A percentile compares a stretch with the other conserved stretches of the same genome.
Evolutionary conservation across 805 yeast species (phyloP).

Genomic region (Kodamaea nitidulidarum): DNA sequence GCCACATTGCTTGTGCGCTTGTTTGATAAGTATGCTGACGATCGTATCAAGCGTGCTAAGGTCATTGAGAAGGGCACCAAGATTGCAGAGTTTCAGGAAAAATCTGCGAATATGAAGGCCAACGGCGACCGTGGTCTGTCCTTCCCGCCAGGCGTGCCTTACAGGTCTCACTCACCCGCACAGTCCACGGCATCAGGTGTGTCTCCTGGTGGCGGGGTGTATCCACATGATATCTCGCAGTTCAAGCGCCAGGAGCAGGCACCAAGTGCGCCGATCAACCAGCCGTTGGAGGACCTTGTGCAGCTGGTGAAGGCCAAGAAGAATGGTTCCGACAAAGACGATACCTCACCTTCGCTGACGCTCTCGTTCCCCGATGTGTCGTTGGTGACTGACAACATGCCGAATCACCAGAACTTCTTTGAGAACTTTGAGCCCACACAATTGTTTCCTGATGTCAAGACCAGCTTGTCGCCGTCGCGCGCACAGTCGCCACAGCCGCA

Average conservation of each 20-base stretch:
- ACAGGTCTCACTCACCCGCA: constrained; percentile 10
- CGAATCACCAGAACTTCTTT: constrained; percentile 42
- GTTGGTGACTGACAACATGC: constrained; percentile 49
- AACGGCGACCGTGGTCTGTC: constrained; percentile 12
- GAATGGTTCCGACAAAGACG: constrained; percentile 12
- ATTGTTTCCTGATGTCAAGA: constrained; percentile 44
- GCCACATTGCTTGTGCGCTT: constrained; percentile 34
- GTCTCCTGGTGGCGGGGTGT: constrained; percentile 26
- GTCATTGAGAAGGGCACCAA: constrained; percentile 37
- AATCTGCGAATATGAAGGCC: constrained; percentile 22
- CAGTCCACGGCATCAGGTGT: constrained; percentile 21
- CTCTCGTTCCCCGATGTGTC: constrained; percentile 50
- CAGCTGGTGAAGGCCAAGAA: constrained; percentile 25
- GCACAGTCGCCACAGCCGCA: constrained; percentile 29
- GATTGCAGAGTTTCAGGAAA: constrained; percentile 37
- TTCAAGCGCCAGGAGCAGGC: constrained; percentile 3
- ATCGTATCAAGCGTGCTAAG: constrained; percentile 38
- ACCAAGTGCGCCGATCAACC: constrained; percentile 7
- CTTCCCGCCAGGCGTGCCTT: background rate
- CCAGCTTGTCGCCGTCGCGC: constrained; percentile 34
- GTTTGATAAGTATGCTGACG: constrained; percentile 41
- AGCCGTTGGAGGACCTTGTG: constrained; percentile 31
- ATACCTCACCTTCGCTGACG: constrained; percentile 35
- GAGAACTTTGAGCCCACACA: constrained; percentile 57
- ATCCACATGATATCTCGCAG: constrained; percentile 13